phyloP scores from a whole-genome alignment of 2,329 filamentous ascomycete species.

The Colletotrichum sp. region DNA sequence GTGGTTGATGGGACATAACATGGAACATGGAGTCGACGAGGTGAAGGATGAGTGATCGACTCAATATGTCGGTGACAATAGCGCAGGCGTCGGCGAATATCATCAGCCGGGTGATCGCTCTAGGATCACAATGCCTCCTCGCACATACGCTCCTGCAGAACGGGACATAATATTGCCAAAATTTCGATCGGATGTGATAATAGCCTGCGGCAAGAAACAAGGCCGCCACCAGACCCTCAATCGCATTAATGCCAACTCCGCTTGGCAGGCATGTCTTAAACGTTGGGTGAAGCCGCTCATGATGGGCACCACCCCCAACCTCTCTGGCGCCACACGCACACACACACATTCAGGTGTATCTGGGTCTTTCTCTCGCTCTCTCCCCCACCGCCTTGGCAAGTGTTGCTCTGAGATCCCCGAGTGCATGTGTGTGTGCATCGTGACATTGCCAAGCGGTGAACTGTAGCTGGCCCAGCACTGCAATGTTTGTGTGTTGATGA shows the following conservation, averaged over 20 bases:
- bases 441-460: not conserved
- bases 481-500: not conserved
- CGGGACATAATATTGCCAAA: not conserved
- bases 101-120: not conserved
- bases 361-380: not conserved
- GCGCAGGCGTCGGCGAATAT: not conserved
- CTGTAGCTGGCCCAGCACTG: not conserved
- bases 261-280: conserved; percentile 13
- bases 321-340: not conserved
- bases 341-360: not conserved
- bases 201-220: not conserved
- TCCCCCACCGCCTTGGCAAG: not conserved
- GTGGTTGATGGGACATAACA: not conserved
- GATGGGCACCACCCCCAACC: not conserved
- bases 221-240: not conserved
- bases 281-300: conserved; percentile 3
- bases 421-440: not conserved
- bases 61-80: not conserved
- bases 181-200: not conserved
- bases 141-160: not conserved
- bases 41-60: not conserved
- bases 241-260: not conserved
- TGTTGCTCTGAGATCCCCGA: not conserved
- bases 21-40: not conserved
- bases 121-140: not conserved